Base-by-base conservation (phyloP, 2,329 filamentous ascomycete species). In the Phyllachora maydis region DNA sequence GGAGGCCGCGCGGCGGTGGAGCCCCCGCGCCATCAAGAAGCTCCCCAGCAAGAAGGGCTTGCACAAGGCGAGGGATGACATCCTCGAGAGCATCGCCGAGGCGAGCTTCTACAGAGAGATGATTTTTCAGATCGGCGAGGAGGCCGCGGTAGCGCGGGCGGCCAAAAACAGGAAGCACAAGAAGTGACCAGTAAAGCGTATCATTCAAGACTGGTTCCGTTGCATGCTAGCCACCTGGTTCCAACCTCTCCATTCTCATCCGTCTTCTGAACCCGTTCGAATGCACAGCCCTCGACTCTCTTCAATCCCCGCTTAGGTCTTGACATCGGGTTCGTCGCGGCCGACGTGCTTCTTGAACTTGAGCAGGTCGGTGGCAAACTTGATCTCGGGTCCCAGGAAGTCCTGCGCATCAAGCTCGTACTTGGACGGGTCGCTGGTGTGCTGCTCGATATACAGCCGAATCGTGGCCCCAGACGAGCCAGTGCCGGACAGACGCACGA, bases 391-490 rank as follows among this genome's bases (percentile, higher is more conserved):
- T 59, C 78, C 75, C 39, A 98, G 63, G 59, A 91, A 98, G 28
- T 85, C 82, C 53, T 98, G 88, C 9, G 83, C 82, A 47, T 90
- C 79, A 41, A 75, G 48, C 28, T 59, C 65, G 43, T 88, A 90
- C 29, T 70, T 82, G 31, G 65, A 70, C 31, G 70, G 58, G 42
- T 95, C 81, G 33, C 56, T 65, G 49, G 78, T 83, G 58, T 95
- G 78, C 60, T 88, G 85, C 66, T 98, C 88, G 36, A 98, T 73
- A 52, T 98, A 98, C 35, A 98, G 61, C 32, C 88, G 77, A 45
- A 98, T 95, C 16, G 88, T 98, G 22, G 88, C 88, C 27, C 88
- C 88, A 23, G 79, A 90, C 38, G 78, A 90, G 34, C 88, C 88
- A 11, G 88, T 98, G 23, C 88, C 88, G 2, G 85, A 95, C 29